Base-by-base conservation (phyloP, 2,329 filamentous ascomycete genomes). In the Monilinia laxa region DNA sequence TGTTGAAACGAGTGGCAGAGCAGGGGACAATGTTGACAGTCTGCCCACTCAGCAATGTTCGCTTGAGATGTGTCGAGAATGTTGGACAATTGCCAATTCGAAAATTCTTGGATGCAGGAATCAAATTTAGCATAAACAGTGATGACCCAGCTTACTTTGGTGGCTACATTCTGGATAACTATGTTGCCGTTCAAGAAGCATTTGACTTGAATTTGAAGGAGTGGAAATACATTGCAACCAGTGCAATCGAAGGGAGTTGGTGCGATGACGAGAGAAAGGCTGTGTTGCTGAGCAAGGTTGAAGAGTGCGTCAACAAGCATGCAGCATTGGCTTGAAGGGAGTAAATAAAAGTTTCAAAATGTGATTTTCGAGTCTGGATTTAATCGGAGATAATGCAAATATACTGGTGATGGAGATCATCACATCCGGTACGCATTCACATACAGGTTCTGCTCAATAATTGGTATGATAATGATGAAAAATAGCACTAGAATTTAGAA, bases 151-250 rank as follows among this genome's bases (percentile, higher is more conserved):
- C 80, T 3, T 81, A 82, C 63, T 93, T 93, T 78, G 89, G 89
- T 3, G 88, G 86, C 0, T 92, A 92, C 76, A 85, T 93, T 64
- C 79, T 90, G 62, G 88, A 90, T 72, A 92, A 92, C 71, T 93
- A 90, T 78, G 89, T 86, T 72, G 88, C 87, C 1, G 88, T 93
- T 40, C 90, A 93, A 76, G 87, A 91, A 53, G 86, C 87, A 0
- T 92, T 92, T 76, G 75, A 79, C 4, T 76, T 93, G 70, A 82
- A 77, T 28, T 77, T 87, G 4, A 77, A 79, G n/a, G 89, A 93
- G 64, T 93, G 90, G 91, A 82, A 79, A 70, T 78, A 74, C 7
- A 88, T 93, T 73, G 86, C 84, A 14, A 80, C 81, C 69, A 84
- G 85, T 49, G 82, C 84, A 25, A 86, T 92, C 14, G 79, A 84